These are phyloP conservation scores for Hyaloperonospora brassicae DNA, from an alignment of 352 stramenopile species.

Conservation along the genomic window DNA sequence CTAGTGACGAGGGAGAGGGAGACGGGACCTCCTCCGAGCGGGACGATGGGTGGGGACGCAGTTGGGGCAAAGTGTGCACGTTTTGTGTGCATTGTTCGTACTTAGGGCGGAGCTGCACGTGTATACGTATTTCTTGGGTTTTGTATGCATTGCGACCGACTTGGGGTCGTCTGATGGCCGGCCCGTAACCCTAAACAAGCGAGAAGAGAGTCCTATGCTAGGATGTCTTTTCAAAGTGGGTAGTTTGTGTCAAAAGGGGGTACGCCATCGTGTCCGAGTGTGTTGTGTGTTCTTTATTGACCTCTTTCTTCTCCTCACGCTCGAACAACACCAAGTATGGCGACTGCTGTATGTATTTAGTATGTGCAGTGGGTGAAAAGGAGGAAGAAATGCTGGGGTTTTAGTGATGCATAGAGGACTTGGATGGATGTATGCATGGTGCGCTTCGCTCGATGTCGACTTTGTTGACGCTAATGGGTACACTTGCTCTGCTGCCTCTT, in stretches of 20 bases:
- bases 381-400: conserved; percentile 68
- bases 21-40: background rate
- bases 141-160: conserved; percentile 22
- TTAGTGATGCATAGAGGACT: conserved; percentile 28
- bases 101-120: conserved; percentile 5
- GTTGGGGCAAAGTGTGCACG: conserved; percentile 5
- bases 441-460: conserved; percentile 14
- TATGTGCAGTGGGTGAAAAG: conserved; percentile 26
- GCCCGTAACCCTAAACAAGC: conserved; percentile 64
- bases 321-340: conserved; percentile 9
- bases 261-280: conserved; percentile 10
- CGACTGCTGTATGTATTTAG: too few relatives aligned
- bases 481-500: conserved; percentile 10
- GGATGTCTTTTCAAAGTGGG: conserved; percentile 6
- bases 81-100: conserved; percentile 11
- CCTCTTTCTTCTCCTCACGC: conserved; percentile 66
- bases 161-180: conserved; percentile 40
- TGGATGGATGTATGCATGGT: conserved; percentile 7
- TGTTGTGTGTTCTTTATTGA: conserved; percentile 58
- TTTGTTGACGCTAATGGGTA: conserved; percentile 12
- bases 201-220: conserved; percentile 4
- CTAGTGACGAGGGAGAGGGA: background rate
- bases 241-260: conserved; percentile 4
- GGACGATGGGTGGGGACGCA: conserved; percentile 10
- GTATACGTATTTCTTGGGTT: conserved; percentile 11